Evolutionary conservation across 306 rosid genomes (phyloP).

Genomic region (Crotalaria pallida): DNA sequence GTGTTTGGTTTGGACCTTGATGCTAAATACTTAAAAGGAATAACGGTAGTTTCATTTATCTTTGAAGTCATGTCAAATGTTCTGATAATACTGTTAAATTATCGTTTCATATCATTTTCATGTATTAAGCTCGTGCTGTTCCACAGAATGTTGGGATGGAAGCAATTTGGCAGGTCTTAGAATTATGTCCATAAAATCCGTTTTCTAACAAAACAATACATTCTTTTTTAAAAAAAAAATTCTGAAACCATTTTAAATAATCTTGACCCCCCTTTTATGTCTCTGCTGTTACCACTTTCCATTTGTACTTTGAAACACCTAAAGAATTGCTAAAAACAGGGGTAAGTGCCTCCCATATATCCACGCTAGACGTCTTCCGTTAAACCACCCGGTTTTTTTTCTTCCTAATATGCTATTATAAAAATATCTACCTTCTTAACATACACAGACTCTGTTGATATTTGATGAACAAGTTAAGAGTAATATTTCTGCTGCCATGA

Average conservation of each 20-base stretch:
- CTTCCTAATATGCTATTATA: background rate
- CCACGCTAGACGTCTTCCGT: background rate
- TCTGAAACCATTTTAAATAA: background rate
- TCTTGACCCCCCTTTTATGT: background rate
- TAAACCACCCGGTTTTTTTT: background rate
- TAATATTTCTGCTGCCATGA: background rate
- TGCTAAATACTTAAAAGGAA: background rate
- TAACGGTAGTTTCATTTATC: background rate
- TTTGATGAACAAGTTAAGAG: background rate
- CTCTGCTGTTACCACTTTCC: background rate
- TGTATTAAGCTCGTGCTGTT: background rate
- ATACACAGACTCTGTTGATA: background rate
- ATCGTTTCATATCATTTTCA: background rate
- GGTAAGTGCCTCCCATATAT: background rate
- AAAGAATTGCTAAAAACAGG: background rate
- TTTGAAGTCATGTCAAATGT: background rate
- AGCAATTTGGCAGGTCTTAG: background rate
- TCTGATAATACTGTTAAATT: background rate
- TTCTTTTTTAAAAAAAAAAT: background rate
- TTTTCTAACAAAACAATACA: background rate
- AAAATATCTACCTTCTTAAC: background rate
- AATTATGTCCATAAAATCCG: background rate
- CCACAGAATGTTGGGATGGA: background rate
- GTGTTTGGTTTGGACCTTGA: constrained; percentile 1
- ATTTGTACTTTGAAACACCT: background rate